Base-by-base conservation (phyloP, 129 eudicot genomes). In the Chrysanthemum makinoi region DNA sequence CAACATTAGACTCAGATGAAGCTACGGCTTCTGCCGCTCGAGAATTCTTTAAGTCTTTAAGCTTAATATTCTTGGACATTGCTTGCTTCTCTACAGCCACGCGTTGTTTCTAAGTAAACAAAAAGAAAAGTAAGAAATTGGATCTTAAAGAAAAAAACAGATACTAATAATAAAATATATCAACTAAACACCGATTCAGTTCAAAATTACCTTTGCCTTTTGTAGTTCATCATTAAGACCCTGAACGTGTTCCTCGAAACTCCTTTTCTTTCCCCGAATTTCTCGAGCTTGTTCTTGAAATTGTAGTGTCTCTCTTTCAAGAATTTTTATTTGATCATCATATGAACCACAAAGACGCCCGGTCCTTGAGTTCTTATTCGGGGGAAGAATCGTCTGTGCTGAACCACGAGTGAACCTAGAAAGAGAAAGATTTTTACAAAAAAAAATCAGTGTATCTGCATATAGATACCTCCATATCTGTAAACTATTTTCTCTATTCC, bases 381-480 rank as follows among this genome's bases (percentile, higher is more conserved):
- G 96, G 57, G 98, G 98, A 43, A 94, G 86, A 67, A 83, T 80
- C 28, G 98, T 94, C 62, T 94, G 96, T 49, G 89, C 88, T 53
- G 91, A 83, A 74, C 93, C 87, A 56, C 98, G 98, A 30, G 86
- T 84, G 82, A 94, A 94, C 98, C 98, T 94, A 74, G 24, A 18
- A 68, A 67, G 47, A 20, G 43, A 77, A 28, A 69, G 61, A 2
- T 19, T n/a, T 54, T 59, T 47, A 22, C 1, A 5, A 10, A 49
- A 52, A 15, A 7, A 58, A 6, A 2, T 18, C 53, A 47, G 4
- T 13, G 14, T 11, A 16, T 33, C 28, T 18, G 62, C 62, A 56
- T 7, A 56, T 56, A 56, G 13, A 55, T 55, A 55, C 61, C 61
- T 55, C 61, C 61, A 55, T 55, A 55, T 55, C 28, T 6, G 43